Base-by-base conservation (phyloP, 1,284 basidiomycete species). In the Trichosporon faecale region DNA sequence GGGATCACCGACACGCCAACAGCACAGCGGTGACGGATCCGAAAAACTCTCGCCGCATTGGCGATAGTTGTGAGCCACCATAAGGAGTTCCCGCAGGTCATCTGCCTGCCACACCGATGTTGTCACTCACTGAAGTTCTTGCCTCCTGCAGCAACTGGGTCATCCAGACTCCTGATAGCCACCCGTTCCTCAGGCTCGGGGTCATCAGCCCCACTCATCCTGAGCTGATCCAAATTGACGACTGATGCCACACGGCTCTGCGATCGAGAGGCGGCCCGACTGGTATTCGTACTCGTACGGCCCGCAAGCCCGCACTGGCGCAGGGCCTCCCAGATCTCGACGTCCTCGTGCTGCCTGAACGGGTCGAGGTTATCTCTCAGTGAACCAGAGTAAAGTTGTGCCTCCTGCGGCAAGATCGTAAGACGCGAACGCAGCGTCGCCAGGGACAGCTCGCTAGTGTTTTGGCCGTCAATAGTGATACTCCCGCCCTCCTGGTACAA, bases 341-440 rank as follows among this genome's bases (percentile, higher is more conserved):
- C 74, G 65, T 87, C 86, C 27, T 85, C 83, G 74, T 84, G 84
- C 68, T 81, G 78, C 57, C 75, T 76, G 75, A 87, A 86, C 0
- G 86, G 86, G 68, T 87, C 84, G 33, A 85, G 80, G 71, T 85
- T 85, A 60, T 84, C 82, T 7, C 85, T 73, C n/a, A 86, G 72
- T 16, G 82, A 81, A 0, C 85, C 85, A 4, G 79, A 81, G 73
- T 84, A 85, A 11, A 86, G 79, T 57, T 83, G 81, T 0, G 85
- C 83, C 66, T 86, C 85, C 75, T 86, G 85, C 0, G 86, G 86
- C 11, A 88, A 81, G 71, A 87, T 86, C 6, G 85, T 86, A 57
- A 88, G 72, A 0, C 85, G 78, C 8, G 82, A 83, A n/a, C 87
- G 80, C 9, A 88, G 76, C 6, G 86, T 84, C 14, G 79, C 68